These are phyloP conservation scores for Aspergillus cristatus DNA, from an alignment of 495 filamentous ascomycete species.

Conservation along the genomic window DNA sequence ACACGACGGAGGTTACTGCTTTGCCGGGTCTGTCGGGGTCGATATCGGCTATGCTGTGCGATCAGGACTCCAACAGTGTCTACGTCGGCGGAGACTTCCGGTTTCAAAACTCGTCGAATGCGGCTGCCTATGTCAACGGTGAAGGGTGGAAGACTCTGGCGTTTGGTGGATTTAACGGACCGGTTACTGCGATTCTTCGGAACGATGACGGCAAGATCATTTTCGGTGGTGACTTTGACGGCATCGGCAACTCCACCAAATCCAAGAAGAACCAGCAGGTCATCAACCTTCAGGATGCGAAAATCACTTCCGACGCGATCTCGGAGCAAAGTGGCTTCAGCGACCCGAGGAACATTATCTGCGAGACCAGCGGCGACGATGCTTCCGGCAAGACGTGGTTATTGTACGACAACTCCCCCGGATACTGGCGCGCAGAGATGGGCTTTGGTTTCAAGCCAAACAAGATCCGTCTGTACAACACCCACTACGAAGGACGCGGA, in stretches of 20 bases:
- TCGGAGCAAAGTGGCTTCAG: constrained; percentile 54
- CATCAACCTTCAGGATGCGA: constrained; percentile 73
- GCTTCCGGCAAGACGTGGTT: constrained; percentile 75
- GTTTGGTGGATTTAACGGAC: constrained; percentile 92
- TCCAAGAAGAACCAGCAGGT: constrained; percentile 59
- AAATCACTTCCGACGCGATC: constrained; percentile 55
- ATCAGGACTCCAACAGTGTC: constrained; percentile 70
- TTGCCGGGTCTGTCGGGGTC: constrained; percentile 71
- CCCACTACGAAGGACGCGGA: constrained; percentile 73
- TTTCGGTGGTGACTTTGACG: constrained; percentile 87
- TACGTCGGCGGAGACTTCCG: constrained; percentile 86
- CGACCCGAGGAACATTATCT: constrained; percentile 78
- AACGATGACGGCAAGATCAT: constrained; percentile 72
- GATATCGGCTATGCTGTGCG: constrained; percentile 75
- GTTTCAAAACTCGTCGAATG: constrained; percentile 74
- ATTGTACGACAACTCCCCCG: constrained; percentile 66
- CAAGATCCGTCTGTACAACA: constrained; percentile 84
- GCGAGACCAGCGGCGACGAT: constrained; percentile 56
- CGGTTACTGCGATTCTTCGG: constrained; percentile 78
- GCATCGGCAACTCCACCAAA: constrained; percentile 70
- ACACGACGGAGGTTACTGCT: constrained; percentile 54
- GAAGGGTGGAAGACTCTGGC: constrained; percentile 73
- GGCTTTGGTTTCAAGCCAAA: constrained; percentile 74
- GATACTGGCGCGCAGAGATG: constrained; percentile 79
- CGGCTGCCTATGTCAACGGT: constrained; percentile 65